Conservation (phyloP, 768 basidiomycete genomes). For the Pleurotus citrinopileatus region DNA sequence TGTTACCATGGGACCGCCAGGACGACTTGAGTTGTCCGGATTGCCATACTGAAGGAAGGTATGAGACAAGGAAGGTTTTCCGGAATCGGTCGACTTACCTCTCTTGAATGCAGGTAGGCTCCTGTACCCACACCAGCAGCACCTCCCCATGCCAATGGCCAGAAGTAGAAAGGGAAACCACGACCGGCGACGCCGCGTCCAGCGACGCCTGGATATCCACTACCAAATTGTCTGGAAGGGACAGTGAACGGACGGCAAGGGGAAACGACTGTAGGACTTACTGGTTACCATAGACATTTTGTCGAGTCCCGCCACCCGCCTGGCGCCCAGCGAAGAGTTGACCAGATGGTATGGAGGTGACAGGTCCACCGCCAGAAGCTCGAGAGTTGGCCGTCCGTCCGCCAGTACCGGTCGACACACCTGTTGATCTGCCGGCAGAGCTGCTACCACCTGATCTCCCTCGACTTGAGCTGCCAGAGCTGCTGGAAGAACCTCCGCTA, state of each 20-base stretch:
- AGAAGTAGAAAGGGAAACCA: slow-evolving; percentile 52
- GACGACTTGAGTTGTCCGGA: slow-evolving; percentile 41
- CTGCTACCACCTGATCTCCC: slow-evolving; percentile 16
- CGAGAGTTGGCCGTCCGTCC: slow-evolving; percentile 15
- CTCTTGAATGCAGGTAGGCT: slow-evolving; percentile 25
- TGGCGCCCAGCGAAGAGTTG: slow-evolving; percentile 36
- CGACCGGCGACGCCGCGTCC: slow-evolving; percentile 38
- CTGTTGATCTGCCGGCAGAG: slow-evolving; percentile 3
- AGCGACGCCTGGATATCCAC: slow-evolving; percentile 46
- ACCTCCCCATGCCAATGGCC: slow-evolving; percentile 51
- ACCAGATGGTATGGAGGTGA: slow-evolving; percentile 31
- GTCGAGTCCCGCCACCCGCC: slow-evolving; percentile 44
- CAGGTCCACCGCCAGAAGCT: slow-evolving; percentile 22
- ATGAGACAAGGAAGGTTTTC: too few species aligned
- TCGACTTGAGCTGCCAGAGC: slow-evolving; percentile 15
- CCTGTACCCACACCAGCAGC: slow-evolving; percentile 18
- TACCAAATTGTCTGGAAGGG: slow-evolving; percentile 44
- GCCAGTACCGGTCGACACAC: slow-evolving; percentile 14
- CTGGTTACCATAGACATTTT: slow-evolving; percentile 36
- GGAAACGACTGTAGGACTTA: slow-evolving; percentile 18
- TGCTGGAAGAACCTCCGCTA: slow-evolving; percentile 18
- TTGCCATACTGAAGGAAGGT: slow-evolving; percentile 37
- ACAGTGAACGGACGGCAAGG: neutral
- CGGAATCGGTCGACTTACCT: slow-evolving; percentile 37
- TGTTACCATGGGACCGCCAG: slow-evolving; percentile 45